These are phyloP conservation scores for Diaporthe aspalathi DNA, from an alignment of 2,329 filamentous ascomycete genomes.

Conservation along the genomic window DNA sequence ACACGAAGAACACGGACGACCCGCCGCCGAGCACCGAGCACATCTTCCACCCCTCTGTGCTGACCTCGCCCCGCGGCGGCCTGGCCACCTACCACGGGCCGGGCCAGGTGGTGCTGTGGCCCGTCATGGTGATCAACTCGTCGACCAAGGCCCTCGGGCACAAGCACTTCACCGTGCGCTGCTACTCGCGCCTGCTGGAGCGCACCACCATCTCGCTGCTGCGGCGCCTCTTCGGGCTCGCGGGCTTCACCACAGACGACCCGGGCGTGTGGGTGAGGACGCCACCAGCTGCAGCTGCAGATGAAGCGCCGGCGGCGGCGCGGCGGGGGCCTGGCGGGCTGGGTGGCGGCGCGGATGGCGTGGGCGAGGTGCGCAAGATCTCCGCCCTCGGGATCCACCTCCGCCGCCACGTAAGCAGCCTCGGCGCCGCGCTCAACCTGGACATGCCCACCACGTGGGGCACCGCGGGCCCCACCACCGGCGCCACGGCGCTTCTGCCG, in stretches of 20 bases:
- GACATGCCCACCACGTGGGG: conserved; percentile 67
- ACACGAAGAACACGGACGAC: conserved; percentile 43
- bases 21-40: conserved; percentile 45
- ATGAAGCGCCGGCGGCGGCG: too few species aligned
- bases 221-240: conserved; percentile 65
- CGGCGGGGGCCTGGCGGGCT: conserved; percentile 41
- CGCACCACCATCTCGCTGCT: conserved; percentile 77
- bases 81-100: conserved; percentile 96
- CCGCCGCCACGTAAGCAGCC: conserved; percentile 82
- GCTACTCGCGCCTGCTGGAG: conserved; percentile 84
- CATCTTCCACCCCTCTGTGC: conserved; percentile 67
- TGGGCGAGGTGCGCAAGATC: conserved; percentile 73
- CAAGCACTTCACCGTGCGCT: conserved; percentile 74
- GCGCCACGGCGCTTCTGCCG: conserved; percentile 14
- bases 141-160: conserved; percentile 40
- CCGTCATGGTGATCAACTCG: conserved; percentile 82
- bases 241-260: conserved; percentile 74
- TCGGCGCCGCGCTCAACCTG: conserved; percentile 87
- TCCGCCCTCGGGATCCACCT: conserved; percentile 94
- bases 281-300: too few species aligned
- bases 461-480: too few species aligned
- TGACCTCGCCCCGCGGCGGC: conserved; percentile 83
- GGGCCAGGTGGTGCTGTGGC: conserved; percentile 92
- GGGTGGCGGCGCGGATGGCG: conserved; percentile 18
- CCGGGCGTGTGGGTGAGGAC: conserved; percentile 83